Evolutionary conservation across 768 basidiomycete genomes (phyloP), one percentile per base, ranked within the genome.

Genomic region (Ramaria rubella): DNA sequence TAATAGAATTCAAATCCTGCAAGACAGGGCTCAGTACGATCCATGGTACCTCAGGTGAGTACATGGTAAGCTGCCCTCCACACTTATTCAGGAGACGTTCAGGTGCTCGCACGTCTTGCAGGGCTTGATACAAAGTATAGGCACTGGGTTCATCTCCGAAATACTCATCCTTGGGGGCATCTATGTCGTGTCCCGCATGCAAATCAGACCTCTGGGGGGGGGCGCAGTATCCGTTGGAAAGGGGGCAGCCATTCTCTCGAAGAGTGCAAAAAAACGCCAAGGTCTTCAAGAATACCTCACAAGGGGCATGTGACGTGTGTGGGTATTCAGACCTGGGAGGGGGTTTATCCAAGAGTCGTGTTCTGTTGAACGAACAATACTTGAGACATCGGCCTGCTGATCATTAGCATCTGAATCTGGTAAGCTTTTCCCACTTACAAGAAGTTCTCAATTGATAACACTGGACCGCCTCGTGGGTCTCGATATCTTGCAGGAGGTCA

Each of bases 231-330:
- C 23, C 57, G 29, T 61, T 29, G 7, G 21, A 52, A 38, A 66
- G 60, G 11, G 53, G 36, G 49, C 63, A 64, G 14, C 64, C 65
- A 24, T 59, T 58, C 15, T 64, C 58, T 1, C 6, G 23, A 8
- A 66, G 29, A 19, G 61, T 52, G 49, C 60, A 63, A 31, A 54
- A 66, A 44, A 66, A 60, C 1, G 56, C 62, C 4, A 66, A 44
- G 6, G 65, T 66, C 38, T 64, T 64, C 2, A 40, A 23, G 49
- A 65, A 64, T 6, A 65, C 50, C 38, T 62, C 59, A 11, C 36
- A n/a, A 38, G 11, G 36, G n/a, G 36, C 11, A 38, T 38, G 11
- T 8, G 49, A 26, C n/a, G n/a, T n/a, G n/a, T n/a, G n/a, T n/a
- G n/a, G n/a, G n/a, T n/a, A n/a, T n/a, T n/a, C n/a, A n/a, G n/a